Percentiles rank a stretch among this genome's conserved stretches.
Conservation (phyloP, 2,329 filamentous ascomycete genomes). For the Fusarium nodosum region DNA sequence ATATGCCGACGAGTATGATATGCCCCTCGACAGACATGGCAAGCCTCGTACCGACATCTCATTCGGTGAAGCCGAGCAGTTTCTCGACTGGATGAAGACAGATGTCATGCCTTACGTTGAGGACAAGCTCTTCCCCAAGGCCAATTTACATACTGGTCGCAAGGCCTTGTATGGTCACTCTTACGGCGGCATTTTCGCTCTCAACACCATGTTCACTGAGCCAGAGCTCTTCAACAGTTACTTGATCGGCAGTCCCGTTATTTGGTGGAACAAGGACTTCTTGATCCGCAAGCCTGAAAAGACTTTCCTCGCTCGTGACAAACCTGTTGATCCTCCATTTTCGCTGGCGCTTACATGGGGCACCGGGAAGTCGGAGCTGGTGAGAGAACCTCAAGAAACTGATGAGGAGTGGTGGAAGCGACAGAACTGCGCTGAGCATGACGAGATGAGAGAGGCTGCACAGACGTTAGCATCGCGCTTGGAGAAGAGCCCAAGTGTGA, state of each 20-base stretch:
- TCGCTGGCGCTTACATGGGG: slow-evolving; percentile 55
- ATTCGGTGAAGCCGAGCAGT: slow-evolving; percentile 60
- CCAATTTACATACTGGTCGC: slow-evolving; percentile 53
- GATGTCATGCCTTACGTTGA: slow-evolving; percentile 55
- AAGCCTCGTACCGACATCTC: slow-evolving; percentile 47
- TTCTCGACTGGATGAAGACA: slow-evolving; percentile 60
- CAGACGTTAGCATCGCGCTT: slow-evolving; percentile 40
- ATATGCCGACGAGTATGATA: slow-evolving; percentile 46
- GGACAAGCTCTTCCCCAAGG: slow-evolving; percentile 45
- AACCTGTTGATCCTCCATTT: slow-evolving; percentile 38
- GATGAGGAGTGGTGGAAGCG: slow-evolving; percentile 51
- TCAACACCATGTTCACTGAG: slow-evolving; percentile 60
- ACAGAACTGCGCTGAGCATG: slow-evolving; percentile 44
- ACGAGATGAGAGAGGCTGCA: slow-evolving; percentile 43
- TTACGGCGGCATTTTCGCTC: slow-evolving; percentile 62
- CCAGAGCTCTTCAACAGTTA: slow-evolving; percentile 60
- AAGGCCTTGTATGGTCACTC: slow-evolving; percentile 65
- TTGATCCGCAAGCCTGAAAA: slow-evolving; percentile 54
- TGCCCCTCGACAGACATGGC: slow-evolving; percentile 44
- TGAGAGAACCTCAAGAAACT: slow-evolving; percentile 48
- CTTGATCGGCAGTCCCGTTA: slow-evolving; percentile 61
- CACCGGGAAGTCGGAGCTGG: slow-evolving; percentile 51
- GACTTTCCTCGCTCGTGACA: slow-evolving; percentile 42
- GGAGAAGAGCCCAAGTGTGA: slow-evolving; percentile 31
- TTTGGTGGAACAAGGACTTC: slow-evolving; percentile 62